phyloP scores from a whole-genome alignment of 192 early-diverging fungal species.

The Neocallimastix lanati region DNA sequence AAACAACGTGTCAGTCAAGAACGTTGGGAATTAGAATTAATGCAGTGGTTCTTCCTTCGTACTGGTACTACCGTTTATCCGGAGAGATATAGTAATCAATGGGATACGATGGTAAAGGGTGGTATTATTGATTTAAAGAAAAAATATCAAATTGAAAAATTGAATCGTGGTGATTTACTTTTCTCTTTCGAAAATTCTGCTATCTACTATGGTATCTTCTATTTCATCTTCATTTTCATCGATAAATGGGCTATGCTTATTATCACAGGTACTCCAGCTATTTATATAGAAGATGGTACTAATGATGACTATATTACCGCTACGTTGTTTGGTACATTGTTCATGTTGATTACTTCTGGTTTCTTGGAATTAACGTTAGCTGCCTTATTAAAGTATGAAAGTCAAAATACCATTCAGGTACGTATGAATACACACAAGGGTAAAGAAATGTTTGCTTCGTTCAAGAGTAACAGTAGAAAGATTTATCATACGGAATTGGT shows the following conservation, averaged over 20 bases:
- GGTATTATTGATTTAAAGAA: conserved; percentile 16
- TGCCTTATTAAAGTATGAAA: background rate
- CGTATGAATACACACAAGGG: background rate
- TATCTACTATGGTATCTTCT: conserved; percentile 17
- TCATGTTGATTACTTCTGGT: conserved; percentile 16
- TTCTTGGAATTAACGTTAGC: conserved; percentile 16
- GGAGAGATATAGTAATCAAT: conserved; percentile 15
- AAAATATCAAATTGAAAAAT: conserved; percentile 21
- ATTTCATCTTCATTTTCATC: conserved; percentile 19
- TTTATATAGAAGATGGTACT: background rate
- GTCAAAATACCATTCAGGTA: background rate
- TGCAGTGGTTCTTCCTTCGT: conserved; percentile 18
- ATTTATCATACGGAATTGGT: background rate
- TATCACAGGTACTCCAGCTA: conserved; percentile 7
- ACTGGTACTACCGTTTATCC: conserved; percentile 6
- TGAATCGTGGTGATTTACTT: conserved; percentile 22
- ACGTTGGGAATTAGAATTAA: conserved; percentile 14
- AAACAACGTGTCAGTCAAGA: conserved; percentile 10
- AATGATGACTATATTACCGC: conserved; percentile 8
- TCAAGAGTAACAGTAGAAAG: background rate
- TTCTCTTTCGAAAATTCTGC: conserved; percentile 17
- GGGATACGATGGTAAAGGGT: conserved; percentile 17
- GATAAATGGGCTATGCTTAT: conserved; percentile 18
- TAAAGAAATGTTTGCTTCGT: background rate
- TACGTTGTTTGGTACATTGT: conserved; percentile 13